Base-by-base conservation (phyloP, 2,329 filamentous ascomycete species). In the Botrytis byssoidea region DNA sequence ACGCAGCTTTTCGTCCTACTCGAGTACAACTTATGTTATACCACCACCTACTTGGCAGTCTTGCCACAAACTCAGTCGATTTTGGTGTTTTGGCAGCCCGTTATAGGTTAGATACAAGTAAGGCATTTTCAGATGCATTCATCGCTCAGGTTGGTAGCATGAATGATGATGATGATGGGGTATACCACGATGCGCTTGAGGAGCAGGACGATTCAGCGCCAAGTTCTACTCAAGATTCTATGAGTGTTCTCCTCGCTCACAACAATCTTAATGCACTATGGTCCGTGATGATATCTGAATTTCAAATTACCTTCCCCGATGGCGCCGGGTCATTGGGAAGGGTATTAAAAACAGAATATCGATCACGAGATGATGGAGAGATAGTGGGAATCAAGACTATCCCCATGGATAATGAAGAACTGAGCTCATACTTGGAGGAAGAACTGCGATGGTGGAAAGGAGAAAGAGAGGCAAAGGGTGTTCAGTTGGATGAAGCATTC, bases 401-500 rank as follows among this genome's bases (percentile, higher is more conserved):
- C 77, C 85, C 89, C 0, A 93, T 93, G 79, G 91, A 95, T 73
- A 84, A 87, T 0, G 81, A 85, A 1, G 85, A 85, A 4, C 83
- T 98, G 61, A 86, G 91, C 18, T 83, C 82, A 1, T 97, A 97
- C 80, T 81, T 97, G 4, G 80, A 83, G 0, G 86, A 89, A 4
- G 91, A 92, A 76, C 89, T 98, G 88, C 82, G 86, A n/a, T 98
- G 94, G 94, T 98, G 95, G 95, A 89, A 88, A 46, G 95, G 95
- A 1, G 85, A 92, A 78, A 85, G 95, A 25, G 83, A 87, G 68
- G 89, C 94, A 0, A 86, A 86, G 12, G 95, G 95, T 0, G 95
- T 98, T 4, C 86, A 89, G 10, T 87, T 97, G 10, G 91, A 95
- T 79, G 95, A 98, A 78, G 93, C 93, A 0, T 97, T 92, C 83